Percentiles rank a stretch among this genome's conserved stretches.
phyloP scores from a whole-genome alignment of 1,139 yeast species.

The Zhuliangozyma parablackwelliae region DNA sequence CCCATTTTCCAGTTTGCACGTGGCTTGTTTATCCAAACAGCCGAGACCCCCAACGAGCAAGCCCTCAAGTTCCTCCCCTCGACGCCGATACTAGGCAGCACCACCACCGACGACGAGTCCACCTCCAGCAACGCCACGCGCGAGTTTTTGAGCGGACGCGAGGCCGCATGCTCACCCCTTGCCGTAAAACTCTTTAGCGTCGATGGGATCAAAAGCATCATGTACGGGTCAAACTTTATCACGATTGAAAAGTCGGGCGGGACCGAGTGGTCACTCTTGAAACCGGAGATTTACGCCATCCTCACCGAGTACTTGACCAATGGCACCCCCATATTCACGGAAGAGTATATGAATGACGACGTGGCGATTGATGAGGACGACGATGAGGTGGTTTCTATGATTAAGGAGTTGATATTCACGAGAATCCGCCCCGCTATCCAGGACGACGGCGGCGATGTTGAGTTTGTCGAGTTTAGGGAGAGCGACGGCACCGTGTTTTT shows the following conservation, averaged over 20 bases:
- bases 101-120: too few species aligned
- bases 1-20: constrained; percentile 8
- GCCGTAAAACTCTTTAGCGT: constrained; percentile 50
- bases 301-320: constrained; percentile 79
- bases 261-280: constrained; percentile 69
- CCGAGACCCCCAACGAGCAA: constrained; percentile 45
- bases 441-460: constrained; percentile 84
- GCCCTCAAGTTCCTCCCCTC: constrained; percentile 46
- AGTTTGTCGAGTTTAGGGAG: constrained; percentile 62
- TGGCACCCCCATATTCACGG: constrained; percentile 59
- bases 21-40: constrained; percentile 35
- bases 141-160: constrained; percentile 53
- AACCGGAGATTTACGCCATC: constrained; percentile 84
- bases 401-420: constrained; percentile 88
- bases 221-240: constrained; percentile 63
- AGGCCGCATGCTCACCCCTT: constrained; percentile 51
- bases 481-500: constrained; percentile 62
- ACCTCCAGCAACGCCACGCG: constrained; percentile 47
- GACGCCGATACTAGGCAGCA: constrained; percentile 28
- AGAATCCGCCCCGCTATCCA: constrained; percentile 92
- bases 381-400: constrained; percentile 80
- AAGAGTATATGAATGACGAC: constrained; percentile 26
- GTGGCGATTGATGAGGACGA: constrained; percentile 54
- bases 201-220: constrained; percentile 48
- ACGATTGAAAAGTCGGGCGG: constrained; percentile 70